phyloP scores from a whole-genome alignment of 2,329 filamentous ascomycete species.

The Bipolaris bicolor region DNA sequence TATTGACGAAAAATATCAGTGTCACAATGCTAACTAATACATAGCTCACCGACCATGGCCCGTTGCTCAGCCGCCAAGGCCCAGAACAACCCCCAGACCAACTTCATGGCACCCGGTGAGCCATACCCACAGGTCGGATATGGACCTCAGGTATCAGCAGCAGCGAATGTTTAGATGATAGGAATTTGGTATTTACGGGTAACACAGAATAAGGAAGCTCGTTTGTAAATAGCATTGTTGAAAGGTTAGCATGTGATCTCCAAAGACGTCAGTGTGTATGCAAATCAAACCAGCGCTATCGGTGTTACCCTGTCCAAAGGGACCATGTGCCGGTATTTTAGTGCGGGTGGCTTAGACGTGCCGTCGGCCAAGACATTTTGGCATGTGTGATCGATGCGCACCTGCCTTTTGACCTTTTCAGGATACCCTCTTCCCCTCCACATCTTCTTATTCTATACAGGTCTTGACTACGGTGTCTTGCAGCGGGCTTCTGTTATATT shows the following conservation, averaged over 20 bases:
- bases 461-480: background rate
- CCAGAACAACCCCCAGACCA: conserved; percentile 56
- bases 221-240: conserved; percentile 41
- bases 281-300: conserved; percentile 27
- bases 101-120: conserved; percentile 59
- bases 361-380: conserved; percentile 23
- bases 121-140: conserved; percentile 52
- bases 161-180: conserved; percentile 30
- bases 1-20: background rate
- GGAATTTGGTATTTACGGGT: conserved; percentile 14
- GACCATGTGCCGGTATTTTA: conserved; percentile 10
- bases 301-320: conserved; percentile 19
- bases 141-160: conserved; percentile 40
- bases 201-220: conserved; percentile 22
- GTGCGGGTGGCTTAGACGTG: conserved; percentile 6
- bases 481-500: background rate
- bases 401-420: conserved; percentile 6
- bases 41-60: conserved; percentile 95
- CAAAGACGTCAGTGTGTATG: conserved; percentile 31
- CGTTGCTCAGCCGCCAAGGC: conserved; percentile 94
- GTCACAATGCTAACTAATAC: conserved; percentile 19
- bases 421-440: background rate
- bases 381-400: conserved; percentile 6
- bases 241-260: conserved; percentile 22
- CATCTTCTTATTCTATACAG: background rate